Conservation (phyloP, 495 filamentous ascomycete genomes). For the Penicillium manginii region DNA sequence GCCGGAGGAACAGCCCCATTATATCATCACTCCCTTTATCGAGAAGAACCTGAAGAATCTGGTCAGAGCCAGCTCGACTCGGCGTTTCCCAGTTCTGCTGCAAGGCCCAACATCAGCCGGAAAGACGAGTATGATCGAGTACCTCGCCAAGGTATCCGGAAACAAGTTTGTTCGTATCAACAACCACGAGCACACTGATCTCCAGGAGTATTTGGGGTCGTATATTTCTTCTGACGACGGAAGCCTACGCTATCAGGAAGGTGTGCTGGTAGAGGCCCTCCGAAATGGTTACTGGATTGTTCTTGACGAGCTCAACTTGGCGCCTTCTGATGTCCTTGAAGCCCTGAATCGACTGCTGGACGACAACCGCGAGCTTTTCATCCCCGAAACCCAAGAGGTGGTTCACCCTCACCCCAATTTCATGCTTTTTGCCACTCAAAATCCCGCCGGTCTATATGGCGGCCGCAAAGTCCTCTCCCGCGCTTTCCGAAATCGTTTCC, state of each 20-base stretch:
- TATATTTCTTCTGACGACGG: constrained; percentile 88
- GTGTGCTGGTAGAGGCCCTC: constrained; percentile 89
- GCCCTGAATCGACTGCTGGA: constrained; percentile 93
- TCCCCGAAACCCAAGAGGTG: constrained; percentile 94
- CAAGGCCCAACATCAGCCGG: constrained; percentile 96
- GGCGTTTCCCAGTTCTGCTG: constrained; percentile 90
- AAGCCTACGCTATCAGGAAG: constrained; percentile 87
- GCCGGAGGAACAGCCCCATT: constrained; percentile 77
- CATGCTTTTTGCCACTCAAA: constrained; percentile 99
- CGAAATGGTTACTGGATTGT: constrained; percentile 97
- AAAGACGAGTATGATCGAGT: constrained; percentile 99
- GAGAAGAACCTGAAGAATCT: constrained; percentile 92
- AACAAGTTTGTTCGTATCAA: constrained; percentile 98
- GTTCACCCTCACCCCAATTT: constrained; percentile 92
- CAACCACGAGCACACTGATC: constrained; percentile 98
- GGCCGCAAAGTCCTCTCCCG: constrained; percentile 90
- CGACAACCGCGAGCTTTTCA: constrained; percentile 96
- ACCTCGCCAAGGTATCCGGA: constrained; percentile 90
- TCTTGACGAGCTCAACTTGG: constrained; percentile 94
- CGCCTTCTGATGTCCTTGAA: constrained; percentile 94
- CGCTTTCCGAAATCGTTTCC: constrained; percentile 94
- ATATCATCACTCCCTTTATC: constrained; percentile 95
- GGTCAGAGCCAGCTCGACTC: constrained; percentile 86
- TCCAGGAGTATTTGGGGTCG: constrained; percentile 96
- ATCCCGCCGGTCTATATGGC: constrained; percentile 93